Percentiles rank a stretch among this genome's conserved stretches.
phyloP scores from a whole-genome alignment of 2,329 filamentous ascomycete species.

The Epichloe sylvatica region DNA sequence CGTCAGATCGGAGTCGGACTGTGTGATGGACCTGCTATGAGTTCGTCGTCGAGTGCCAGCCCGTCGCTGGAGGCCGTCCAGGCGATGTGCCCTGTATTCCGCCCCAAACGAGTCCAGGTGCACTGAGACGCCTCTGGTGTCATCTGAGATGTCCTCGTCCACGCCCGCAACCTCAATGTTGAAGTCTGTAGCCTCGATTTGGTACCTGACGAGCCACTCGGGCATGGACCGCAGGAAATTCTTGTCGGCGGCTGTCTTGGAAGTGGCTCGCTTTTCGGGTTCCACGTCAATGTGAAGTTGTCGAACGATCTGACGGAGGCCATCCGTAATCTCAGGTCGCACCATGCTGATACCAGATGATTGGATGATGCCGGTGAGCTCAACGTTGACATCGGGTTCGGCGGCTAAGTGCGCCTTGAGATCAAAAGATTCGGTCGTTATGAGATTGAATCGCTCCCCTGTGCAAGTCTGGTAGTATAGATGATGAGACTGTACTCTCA shows the following conservation, averaged over 20 bases:
- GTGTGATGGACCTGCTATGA: slow-evolving; percentile 55
- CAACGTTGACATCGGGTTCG: slow-evolving; percentile 71
- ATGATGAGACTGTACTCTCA: slow-evolving; percentile 72
- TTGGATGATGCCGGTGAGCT: slow-evolving; percentile 65
- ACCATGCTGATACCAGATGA: slow-evolving; percentile 84
- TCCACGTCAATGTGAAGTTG: slow-evolving; percentile 63
- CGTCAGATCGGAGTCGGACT: slow-evolving; percentile 51
- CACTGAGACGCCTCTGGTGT: slow-evolving; percentile 68
- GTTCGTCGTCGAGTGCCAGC: slow-evolving; percentile 51
- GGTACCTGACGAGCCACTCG: slow-evolving; percentile 69
- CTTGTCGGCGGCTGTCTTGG: slow-evolving; percentile 36
- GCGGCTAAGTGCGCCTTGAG: slow-evolving; percentile 75
- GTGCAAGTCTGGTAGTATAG: slow-evolving; percentile 88
- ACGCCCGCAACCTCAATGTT: slow-evolving; percentile 82
- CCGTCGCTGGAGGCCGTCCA: slow-evolving; percentile 47
- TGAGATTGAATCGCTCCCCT: slow-evolving; percentile 69
- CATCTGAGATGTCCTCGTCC: slow-evolving; percentile 68
- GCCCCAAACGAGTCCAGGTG: slow-evolving; percentile 75
- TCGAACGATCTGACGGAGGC: slow-evolving; percentile 77
- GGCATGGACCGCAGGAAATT: slow-evolving; percentile 71
- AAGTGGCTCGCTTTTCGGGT: slow-evolving; percentile 37
- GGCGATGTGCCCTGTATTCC: slow-evolving; percentile 74
- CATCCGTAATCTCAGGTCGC: slow-evolving; percentile 81
- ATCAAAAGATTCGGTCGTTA: slow-evolving; percentile 79
- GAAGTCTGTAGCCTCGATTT: slow-evolving; percentile 77